A percentile compares a stretch with the other conserved stretches of the same genome.
Conservation (phyloP, 2,329 filamentous ascomycete species). For the Ophiostoma montium region DNA sequence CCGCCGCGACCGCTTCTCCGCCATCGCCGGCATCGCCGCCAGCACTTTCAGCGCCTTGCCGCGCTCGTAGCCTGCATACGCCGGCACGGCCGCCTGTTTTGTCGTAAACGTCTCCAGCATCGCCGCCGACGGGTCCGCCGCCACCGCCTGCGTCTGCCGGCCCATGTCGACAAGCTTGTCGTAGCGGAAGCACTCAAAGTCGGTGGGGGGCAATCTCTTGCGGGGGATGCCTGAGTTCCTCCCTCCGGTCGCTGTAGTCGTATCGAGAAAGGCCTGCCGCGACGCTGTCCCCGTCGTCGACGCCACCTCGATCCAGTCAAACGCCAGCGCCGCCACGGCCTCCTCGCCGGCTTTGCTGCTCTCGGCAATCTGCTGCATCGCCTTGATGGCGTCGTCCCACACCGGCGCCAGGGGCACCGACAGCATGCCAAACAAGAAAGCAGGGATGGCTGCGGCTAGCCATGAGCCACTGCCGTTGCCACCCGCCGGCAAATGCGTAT, state of each 20-base stretch:
- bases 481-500: conserved; percentile 41
- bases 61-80: conserved; percentile 44
- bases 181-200: conserved; percentile 78
- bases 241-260: not conserved
- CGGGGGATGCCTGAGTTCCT: conserved; percentile 11
- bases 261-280: conserved; percentile 25
- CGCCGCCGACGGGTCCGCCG: conserved; percentile 38
- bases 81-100: conserved; percentile 40
- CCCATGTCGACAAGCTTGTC: conserved; percentile 41
- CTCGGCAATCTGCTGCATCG: conserved; percentile 61
- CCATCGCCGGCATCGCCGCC: conserved; percentile 55
- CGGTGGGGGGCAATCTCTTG: conserved; percentile 35
- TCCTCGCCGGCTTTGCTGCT: conserved; percentile 54
- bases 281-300: conserved; percentile 38
- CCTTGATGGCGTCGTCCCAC: conserved; percentile 71
- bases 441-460: conserved; percentile 58
- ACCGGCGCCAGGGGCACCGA: conserved; percentile 73
- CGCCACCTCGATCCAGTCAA: conserved; percentile 58
- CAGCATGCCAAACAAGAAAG: conserved; percentile 78
- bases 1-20: conserved; percentile 72
- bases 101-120: conserved; percentile 52
- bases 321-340: conserved; percentile 54
- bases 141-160: conserved; percentile 34
- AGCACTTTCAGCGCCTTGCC: conserved; percentile 71
- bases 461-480: too few relatives aligned